Conservation (phyloP, 129 eudicot genomes). For the Ambrosia artemisiifolia region DNA sequence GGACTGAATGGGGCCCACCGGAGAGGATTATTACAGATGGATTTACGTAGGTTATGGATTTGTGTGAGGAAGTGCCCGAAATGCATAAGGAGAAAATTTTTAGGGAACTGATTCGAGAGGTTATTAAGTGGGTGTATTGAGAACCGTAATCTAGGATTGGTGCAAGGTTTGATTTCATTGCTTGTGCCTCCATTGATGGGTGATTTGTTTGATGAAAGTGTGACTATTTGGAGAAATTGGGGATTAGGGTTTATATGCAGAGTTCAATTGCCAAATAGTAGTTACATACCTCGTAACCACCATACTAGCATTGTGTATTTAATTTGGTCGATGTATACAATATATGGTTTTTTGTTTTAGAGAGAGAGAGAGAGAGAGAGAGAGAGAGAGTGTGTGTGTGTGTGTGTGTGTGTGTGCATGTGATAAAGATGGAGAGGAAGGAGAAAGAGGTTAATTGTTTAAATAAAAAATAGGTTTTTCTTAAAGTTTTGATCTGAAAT, state of each 20-base stretch:
- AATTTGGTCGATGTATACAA: too few relatives aligned
- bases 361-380: too few relatives aligned
- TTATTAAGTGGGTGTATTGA: slow-evolving; percentile 90
- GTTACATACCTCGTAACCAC: too few relatives aligned
- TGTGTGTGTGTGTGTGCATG: too few relatives aligned
- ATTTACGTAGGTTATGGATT: slow-evolving; percentile 56
- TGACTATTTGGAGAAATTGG: neutral
- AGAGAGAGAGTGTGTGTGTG: too few relatives aligned
- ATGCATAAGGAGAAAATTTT: slow-evolving; percentile 75
- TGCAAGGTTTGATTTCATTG: slow-evolving; percentile 59
- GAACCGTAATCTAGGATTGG: slow-evolving; percentile 85
- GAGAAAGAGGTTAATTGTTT: too few relatives aligned
- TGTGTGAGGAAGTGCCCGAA: slow-evolving; percentile 67
- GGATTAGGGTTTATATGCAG: slow-evolving; percentile 25
- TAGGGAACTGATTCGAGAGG: slow-evolving; percentile 71
- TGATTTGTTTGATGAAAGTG: neutral
- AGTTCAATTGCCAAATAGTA: too few relatives aligned
- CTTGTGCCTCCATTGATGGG: slow-evolving; percentile 50
- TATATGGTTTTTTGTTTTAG: too few relatives aligned
- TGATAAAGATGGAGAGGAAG: too few relatives aligned
- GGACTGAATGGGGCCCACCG: slow-evolving; percentile 89
- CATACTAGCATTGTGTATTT: too few relatives aligned
- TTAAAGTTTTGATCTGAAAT: too few relatives aligned
- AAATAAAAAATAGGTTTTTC: too few relatives aligned
- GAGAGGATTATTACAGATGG: slow-evolving; percentile 85